phyloP scores from a whole-genome alignment of 1,284 basidiomycete species.

The Sphaerobolus stellatus region DNA sequence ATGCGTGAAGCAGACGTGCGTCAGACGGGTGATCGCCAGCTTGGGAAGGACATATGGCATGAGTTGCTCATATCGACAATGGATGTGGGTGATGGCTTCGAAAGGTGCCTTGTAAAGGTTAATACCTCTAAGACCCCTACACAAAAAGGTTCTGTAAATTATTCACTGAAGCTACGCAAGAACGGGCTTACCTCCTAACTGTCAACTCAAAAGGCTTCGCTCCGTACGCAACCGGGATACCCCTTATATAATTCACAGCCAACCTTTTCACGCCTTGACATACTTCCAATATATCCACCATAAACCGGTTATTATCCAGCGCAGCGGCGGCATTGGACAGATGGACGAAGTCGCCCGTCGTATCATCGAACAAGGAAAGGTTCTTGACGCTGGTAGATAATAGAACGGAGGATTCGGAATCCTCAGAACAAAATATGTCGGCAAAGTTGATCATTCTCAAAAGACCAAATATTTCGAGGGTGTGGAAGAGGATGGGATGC shows the following conservation, averaged over 20 bases:
- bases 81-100: conserved; percentile 1
- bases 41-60: conserved; percentile 1
- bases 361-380: conserved; percentile 7
- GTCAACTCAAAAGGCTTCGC: conserved; percentile 5
- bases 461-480: conserved; percentile 6
- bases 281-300: not conserved
- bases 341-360: not conserved
- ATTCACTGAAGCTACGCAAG: not conserved
- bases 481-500: conserved; percentile 6
- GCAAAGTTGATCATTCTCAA: conserved; percentile 3
- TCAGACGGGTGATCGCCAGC: conserved; percentile 2
- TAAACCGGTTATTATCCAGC: not conserved
- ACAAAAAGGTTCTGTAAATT: not conserved
- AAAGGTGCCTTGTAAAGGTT: not conserved
- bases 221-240: conserved; percentile 1
- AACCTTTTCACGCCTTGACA: conserved; percentile 5
- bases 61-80: conserved; percentile 6
- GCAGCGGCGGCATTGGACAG: not conserved
- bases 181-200: not conserved
- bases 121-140: conserved; percentile 5
- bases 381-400: conserved; percentile 5
- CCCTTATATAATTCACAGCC: conserved; percentile 5
- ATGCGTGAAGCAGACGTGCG: conserved; percentile 10
- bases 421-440: not conserved
- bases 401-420: not conserved